Evolutionary conservation across 441 rosid species (phyloP).

Genomic region (Erodium moschatum): DNA sequence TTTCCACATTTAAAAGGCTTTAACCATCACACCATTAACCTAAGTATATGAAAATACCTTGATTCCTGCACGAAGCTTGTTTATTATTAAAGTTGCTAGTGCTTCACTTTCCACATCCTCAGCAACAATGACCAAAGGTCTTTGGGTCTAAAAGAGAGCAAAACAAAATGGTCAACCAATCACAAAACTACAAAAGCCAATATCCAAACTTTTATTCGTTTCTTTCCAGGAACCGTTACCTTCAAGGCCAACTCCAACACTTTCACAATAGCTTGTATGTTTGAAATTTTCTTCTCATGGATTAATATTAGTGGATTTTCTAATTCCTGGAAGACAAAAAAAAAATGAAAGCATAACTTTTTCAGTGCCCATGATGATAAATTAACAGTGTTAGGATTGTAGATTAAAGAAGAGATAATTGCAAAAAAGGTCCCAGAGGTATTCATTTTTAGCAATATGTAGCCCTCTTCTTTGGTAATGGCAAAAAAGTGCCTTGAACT

Average conservation of each 20-base stretch:
- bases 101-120: conserved; percentile 84
- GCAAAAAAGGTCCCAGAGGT: too few relatives aligned
- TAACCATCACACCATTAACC: too few relatives aligned
- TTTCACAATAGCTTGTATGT: conserved; percentile 53
- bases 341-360: neutral
- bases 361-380: too few relatives aligned
- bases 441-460: too few relatives aligned
- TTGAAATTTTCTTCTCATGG: conserved; percentile 75
- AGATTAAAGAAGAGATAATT: too few relatives aligned
- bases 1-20: too few relatives aligned
- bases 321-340: conserved; percentile 56
- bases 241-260: conserved; percentile 65
- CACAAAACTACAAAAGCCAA: neutral
- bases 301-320: conserved; percentile 83
- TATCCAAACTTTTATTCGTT: conserved; percentile 14
- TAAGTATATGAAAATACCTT: conserved; percentile 36
- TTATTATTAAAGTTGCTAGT: conserved; percentile 66
- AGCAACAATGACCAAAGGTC: conserved; percentile 67
- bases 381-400: too few relatives aligned
- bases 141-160: conserved; percentile 41
- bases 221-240: conserved; percentile 24
- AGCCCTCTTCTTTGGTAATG: too few relatives aligned
- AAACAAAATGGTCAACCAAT: conserved; percentile 6
- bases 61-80: conserved; percentile 73
- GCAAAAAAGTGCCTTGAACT: too few relatives aligned